Base-by-base conservation (phyloP, 2,329 filamentous ascomycete species). In the Lecanicillium sp. region DNA sequence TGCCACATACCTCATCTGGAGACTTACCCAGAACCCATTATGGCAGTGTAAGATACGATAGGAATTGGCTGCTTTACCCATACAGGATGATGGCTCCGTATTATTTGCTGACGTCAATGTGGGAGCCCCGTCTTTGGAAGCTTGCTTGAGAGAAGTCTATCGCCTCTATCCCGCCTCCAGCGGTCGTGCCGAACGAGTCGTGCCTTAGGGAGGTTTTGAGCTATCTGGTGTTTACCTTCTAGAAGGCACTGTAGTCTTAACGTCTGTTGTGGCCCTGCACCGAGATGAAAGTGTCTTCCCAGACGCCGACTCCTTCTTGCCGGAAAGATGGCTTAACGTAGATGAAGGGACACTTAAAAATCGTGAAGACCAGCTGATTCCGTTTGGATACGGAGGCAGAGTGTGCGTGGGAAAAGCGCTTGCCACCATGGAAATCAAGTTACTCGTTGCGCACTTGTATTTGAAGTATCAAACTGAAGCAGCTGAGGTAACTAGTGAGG, bases 81-180 rank as follows among this genome's bases (percentile, higher is more conserved):
- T 29, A 20, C 39, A 51, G 17, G 2, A 14, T 7, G 39, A 51
- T 33, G 44, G 49, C 24, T 40, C 32, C 20, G 3, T 44, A 7
- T 37, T 39, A 2, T 51, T 51, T 36, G 29, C 49, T 4, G 44
- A 48, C 12, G 24, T 51, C 14, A 42, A 49, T 10, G 27, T 21
- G n/a, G 21, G 21, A 17, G 44, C 29, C 19, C 49, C 44, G 12
- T n/a, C 29, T 2, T 26, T 51, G 14, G 49, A 51, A 8, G 49
- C 49, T 19, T 51, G 49, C 19, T 35, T 51, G 17, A 38, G 33
- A 12, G 49, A 51, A 20, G 38, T 44, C n/a, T 51, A 51, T 19
- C 49, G 49, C 19, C 38, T 51, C 8, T 38, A 51, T n/a, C 49
- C 49, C 21, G 49, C 49, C 5, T 48, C 49, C 10, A 51, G 49